Conservation (phyloP, 2,329 filamentous ascomycete genomes). For the Saccharata proteae region DNA sequence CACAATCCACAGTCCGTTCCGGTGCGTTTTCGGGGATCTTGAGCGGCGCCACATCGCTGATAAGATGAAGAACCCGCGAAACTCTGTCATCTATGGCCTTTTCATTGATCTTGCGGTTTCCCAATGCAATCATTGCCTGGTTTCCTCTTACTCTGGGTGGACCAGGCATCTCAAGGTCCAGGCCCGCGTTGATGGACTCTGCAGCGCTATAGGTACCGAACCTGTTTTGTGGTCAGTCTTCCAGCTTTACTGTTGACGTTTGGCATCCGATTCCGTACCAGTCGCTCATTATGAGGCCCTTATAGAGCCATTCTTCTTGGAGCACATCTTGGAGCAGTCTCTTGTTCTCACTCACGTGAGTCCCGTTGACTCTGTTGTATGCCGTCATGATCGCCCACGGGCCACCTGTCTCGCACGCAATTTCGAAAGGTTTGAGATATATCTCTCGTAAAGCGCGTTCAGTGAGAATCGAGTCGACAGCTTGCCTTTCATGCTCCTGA, state of each 20-base stretch:
- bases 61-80: constrained; percentile 43
- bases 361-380: constrained; percentile 63
- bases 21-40: constrained; percentile 47
- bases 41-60: constrained; percentile 52
- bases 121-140: constrained; percentile 5
- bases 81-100: constrained; percentile 21
- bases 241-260: constrained; percentile 52
- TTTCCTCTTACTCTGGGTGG: constrained; percentile 32
- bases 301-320: constrained; percentile 60
- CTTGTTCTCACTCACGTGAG: constrained; percentile 53
- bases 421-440: constrained; percentile 50
- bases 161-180: constrained; percentile 27
- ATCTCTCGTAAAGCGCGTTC: constrained; percentile 47
- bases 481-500: constrained; percentile 60
- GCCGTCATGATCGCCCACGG: constrained; percentile 61
- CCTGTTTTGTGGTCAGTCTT: constrained; percentile 60
- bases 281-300: constrained; percentile 55
- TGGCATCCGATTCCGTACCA: constrained; percentile 53
- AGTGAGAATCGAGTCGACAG: constrained; percentile 34
- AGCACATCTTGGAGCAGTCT: constrained; percentile 55
- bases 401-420: constrained; percentile 57
- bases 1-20: constrained; percentile 44
- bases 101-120: constrained; percentile 42
- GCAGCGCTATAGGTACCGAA: constrained; percentile 24
- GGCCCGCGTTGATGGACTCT: constrained; percentile 22